phyloP scores from a whole-genome alignment of 768 basidiomycete genomes.

The Coprinopsis marcescibilis region DNA sequence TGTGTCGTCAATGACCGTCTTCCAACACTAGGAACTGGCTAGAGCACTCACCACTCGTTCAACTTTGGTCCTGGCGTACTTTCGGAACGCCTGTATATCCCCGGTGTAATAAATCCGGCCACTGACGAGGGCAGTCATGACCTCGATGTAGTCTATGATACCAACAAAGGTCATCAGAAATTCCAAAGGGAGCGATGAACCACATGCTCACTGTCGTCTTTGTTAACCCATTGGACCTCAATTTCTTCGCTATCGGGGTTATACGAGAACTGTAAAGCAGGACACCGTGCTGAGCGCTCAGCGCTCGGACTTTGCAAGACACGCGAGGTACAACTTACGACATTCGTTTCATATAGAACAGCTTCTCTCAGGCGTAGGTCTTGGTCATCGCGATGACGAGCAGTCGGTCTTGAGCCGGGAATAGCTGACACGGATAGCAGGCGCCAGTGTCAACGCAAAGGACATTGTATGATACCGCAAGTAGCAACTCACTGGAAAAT shows the following conservation, averaged over 20 bases:
- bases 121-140: conserved; percentile 14
- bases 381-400: too few species aligned
- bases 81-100: conserved; percentile 14
- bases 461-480: not conserved
- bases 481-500: conserved; percentile 8
- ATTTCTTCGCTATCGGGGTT: conserved; percentile 15
- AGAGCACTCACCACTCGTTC: conserved; percentile 11
- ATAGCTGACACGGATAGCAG: too few species aligned
- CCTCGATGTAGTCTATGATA: conserved; percentile 11
- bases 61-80: conserved; percentile 7
- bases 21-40: not conserved
- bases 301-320: not conserved
- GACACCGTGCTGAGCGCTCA: not conserved
- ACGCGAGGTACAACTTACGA: conserved; percentile 10
- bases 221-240: conserved; percentile 18
- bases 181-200: not conserved
- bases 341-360: conserved; percentile 14
- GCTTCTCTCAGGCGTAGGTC: too few species aligned
- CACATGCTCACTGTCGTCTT: conserved; percentile 13
- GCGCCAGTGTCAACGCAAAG: too few species aligned
- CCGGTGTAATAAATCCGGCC: conserved; percentile 20
- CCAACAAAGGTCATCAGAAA: not conserved
- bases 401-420: too few species aligned
- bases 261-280: conserved; percentile 16
- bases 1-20: conserved; percentile 7